Base-by-base conservation (phyloP, 2,329 filamentous ascomycete genomes). In the Colletotrichum orbiculare region DNA sequence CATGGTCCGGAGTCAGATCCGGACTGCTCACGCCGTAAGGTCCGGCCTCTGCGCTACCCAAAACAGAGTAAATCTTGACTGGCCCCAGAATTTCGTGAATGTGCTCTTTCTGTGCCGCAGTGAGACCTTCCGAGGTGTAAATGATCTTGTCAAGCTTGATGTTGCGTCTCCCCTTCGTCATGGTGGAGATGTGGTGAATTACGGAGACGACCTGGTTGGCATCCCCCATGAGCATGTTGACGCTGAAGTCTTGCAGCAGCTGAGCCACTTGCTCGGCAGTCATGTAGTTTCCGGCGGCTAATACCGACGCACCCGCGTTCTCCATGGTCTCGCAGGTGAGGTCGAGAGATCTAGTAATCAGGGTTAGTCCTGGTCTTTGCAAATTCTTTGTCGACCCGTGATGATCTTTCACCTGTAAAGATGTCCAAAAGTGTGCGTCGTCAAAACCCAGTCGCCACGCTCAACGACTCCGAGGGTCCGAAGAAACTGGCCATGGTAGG, bases 121-220 rank as follows among this genome's bases (percentile, higher is more conserved):
- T 78, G 25, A 83, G 68, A 0, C 73, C 67, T 38, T 83, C 81
- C 0, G 81, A 83, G 0, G 81, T 82, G 60, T 83, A 83, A 3
- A 83, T 73, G 1, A 82, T 70, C 65, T 82, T 83, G 11, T 73
- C 58, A 0, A 83, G 45, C 1, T 67, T 72, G 42, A 82, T 69
- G 5, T 61, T 58, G 0, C 69, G 39, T 2, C 70, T 68, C 5
- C 66, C 62, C 0, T 17, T 12, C 7, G 72, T 43, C 0, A 81
- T 65, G 0, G 69, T 72, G 2, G 77, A 74, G 3, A 82, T 74
- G 52, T 77, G 64, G 11, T 78, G 71, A 0, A 76, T 71, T 2
- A 81, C 46, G 2, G 77, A 72, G 1, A 81, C 60, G 1, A 82
- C 58, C 52, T 81, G 79, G 35, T 75, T 77, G 1, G 71, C 72